phyloP scores from a whole-genome alignment of 2,329 filamentous ascomycete genomes.

The Arthrobotrys pseudoclavata region DNA sequence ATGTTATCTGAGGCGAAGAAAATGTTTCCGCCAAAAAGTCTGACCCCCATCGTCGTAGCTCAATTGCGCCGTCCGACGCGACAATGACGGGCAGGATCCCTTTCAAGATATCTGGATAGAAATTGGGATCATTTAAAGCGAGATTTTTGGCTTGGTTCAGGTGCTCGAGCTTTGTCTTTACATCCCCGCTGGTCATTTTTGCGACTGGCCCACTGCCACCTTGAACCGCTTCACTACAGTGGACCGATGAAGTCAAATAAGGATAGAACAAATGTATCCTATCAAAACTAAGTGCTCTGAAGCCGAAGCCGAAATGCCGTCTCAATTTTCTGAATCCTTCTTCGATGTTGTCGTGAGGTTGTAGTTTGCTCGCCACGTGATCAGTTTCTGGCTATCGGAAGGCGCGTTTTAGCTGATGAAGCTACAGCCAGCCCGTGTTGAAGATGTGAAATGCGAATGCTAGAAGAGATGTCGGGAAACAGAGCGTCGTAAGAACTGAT shows the following conservation, averaged over 20 bases:
- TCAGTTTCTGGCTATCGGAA: slow-evolving; percentile 19
- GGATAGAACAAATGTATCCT: slow-evolving; percentile 19
- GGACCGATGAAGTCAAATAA: slow-evolving; percentile 40
- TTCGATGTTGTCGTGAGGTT: neutral
- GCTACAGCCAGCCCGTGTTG: slow-evolving; percentile 2
- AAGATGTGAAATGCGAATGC: neutral
- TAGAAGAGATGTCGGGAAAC: neutral
- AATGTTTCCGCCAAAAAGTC: slow-evolving; percentile 97
- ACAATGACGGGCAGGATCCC: slow-evolving; percentile 90
- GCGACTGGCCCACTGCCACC: slow-evolving; percentile 55
- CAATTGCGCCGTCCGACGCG: slow-evolving; percentile 78
- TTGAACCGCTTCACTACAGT: slow-evolving; percentile 46
- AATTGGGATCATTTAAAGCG: slow-evolving; percentile 85
- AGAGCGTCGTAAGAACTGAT: neutral
- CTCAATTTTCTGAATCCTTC: neutral
- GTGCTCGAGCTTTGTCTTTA: slow-evolving; percentile 83
- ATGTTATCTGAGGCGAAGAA: slow-evolving; percentile 84
- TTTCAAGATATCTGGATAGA: slow-evolving; percentile 92
- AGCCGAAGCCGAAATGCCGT: slow-evolving; percentile 9
- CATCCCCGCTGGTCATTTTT: slow-evolving; percentile 71
- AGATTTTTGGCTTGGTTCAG: slow-evolving; percentile 91
- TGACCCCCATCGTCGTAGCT: slow-evolving; percentile 93
- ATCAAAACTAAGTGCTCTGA: slow-evolving; percentile 14
- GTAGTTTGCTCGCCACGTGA: slow-evolving; percentile 43
- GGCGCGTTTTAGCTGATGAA: slow-evolving; percentile 38